Evolutionary conservation across 352 stramenopile species (phyloP).

Genomic region (Globisporangium polare): DNA sequence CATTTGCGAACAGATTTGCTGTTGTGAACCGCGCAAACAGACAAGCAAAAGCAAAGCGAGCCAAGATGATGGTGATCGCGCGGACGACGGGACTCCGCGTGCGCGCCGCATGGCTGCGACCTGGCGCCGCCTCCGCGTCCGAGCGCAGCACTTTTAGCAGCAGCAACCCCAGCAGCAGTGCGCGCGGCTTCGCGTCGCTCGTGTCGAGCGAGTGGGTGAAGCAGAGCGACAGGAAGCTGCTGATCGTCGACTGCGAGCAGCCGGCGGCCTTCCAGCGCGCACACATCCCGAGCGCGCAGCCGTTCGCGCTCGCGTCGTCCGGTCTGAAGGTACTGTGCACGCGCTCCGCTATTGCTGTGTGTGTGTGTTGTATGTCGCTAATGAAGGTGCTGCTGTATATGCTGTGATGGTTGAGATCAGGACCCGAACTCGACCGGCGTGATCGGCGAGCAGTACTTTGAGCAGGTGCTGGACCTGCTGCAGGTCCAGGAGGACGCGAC

Average conservation of each 20-base stretch:
- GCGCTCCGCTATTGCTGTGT: background rate
- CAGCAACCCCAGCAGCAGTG: conserved; percentile 35
- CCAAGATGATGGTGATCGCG: background rate
- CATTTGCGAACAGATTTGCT: too few species aligned
- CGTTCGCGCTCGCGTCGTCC: conserved; percentile 39
- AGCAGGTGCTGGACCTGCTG: conserved; percentile 36
- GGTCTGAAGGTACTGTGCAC: conserved; percentile 37
- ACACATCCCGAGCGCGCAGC: conserved; percentile 44
- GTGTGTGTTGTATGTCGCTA: background rate
- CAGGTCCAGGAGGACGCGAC: conserved; percentile 43
- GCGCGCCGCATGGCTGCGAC: background rate
- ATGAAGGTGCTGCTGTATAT: too few species aligned
- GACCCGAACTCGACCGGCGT: conserved; percentile 40
- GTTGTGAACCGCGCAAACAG: background rate
- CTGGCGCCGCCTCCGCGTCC: background rate
- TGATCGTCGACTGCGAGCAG: conserved; percentile 63
- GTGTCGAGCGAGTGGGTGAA: conserved; percentile 40
- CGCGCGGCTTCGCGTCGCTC: conserved; percentile 28
- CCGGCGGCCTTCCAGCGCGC: conserved; percentile 41
- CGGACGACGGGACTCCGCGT: background rate
- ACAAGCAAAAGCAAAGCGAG: background rate
- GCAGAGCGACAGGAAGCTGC: conserved; percentile 20
- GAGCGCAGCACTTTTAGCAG: too few species aligned
- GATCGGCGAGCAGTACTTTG: conserved; percentile 38
- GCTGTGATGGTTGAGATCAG: too few species aligned